A percentile compares a stretch with the other conserved stretches of the same genome.
These are phyloP conservation scores for Fragilaria crotonensis DNA, from an alignment of 108 stramenopile genomes.

Conservation along the genomic window DNA sequence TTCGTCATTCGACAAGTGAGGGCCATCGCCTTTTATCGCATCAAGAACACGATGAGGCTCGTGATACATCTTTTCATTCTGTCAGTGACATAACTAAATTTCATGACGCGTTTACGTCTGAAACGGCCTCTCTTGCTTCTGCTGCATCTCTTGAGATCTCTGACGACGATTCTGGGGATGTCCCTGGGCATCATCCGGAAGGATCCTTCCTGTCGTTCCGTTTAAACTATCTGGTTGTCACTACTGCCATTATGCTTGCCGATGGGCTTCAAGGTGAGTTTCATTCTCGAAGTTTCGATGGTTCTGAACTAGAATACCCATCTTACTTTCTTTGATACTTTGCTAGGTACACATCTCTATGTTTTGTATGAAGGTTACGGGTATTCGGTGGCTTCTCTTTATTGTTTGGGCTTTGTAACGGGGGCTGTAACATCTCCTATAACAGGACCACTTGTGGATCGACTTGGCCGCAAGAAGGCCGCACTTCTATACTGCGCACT, in stretches of 20 bases:
- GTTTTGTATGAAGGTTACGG: constrained; percentile 62
- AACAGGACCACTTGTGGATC: constrained; percentile 72
- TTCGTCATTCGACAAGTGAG: not conserved
- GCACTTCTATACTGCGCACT: constrained; percentile 77
- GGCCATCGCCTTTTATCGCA: not conserved
- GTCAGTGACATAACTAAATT: not conserved
- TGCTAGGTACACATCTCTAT: constrained; percentile 58
- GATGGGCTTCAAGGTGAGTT: constrained; percentile 59
- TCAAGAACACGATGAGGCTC: not conserved
- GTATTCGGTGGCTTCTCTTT: constrained; percentile 51
- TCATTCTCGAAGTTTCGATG: too few species aligned
- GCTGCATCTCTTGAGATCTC: too few species aligned
- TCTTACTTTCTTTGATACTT: not conserved
- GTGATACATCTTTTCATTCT: not conserved
- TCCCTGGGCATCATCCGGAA: not conserved
- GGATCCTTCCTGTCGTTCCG: constrained; percentile 28
- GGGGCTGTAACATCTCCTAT: constrained; percentile 59
- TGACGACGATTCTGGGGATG: not conserved
- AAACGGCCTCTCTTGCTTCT: not conserved
- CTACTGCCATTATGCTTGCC: constrained; percentile 48
- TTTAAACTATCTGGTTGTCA: constrained; percentile 45
- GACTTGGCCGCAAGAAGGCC: constrained; percentile 58
- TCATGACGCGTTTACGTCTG: not conserved
- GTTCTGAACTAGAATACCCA: not conserved
- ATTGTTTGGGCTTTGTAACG: constrained; percentile 51